Evolutionary conservation across 805 yeast genomes (phyloP).

Genomic region (Scheffersomyces coipomensis): DNA sequence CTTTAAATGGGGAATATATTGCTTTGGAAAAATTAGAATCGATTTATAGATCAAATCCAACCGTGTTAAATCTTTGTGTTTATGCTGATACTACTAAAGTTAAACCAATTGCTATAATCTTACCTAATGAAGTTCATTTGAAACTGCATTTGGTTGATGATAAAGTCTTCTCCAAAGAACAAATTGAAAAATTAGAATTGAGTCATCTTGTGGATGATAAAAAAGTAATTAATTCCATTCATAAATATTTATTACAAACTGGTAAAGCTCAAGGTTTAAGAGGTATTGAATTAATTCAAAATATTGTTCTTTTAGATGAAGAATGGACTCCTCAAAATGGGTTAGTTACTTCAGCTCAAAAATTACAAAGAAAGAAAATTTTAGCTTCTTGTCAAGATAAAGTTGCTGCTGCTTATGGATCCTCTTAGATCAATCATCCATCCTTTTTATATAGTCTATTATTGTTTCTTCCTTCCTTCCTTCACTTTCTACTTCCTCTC

Average conservation of each 20-base stretch:
- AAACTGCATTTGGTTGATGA: conserved; percentile 55
- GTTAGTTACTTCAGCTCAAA: conserved; percentile 91
- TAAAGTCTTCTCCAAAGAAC: conserved; percentile 44
- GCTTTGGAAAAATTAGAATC: conserved; percentile 95
- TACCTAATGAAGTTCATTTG: conserved; percentile 72
- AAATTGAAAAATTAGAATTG: conserved; percentile 42
- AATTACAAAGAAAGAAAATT: conserved; percentile 91
- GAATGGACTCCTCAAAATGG: conserved; percentile 99
- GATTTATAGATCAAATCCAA: conserved; percentile 77
- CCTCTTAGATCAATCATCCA: background rate
- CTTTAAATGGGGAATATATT: conserved; percentile 94
- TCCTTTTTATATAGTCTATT: background rate
- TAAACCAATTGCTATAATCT: conserved; percentile 88
- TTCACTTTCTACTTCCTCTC: background rate
- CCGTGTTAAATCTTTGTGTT: conserved; percentile 81
- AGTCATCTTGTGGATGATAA: conserved; percentile 54
- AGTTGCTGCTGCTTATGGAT: conserved; percentile 62
- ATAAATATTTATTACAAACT: conserved; percentile 62
- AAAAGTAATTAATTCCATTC: conserved; percentile 54
- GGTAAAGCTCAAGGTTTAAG: conserved; percentile 78
- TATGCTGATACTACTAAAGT: conserved; percentile 87
- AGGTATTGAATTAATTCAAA: conserved; percentile 83
- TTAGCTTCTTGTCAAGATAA: conserved; percentile 62
- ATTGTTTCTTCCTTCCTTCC: background rate
- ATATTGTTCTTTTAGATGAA: conserved; percentile 73